These are phyloP conservation scores for Themeda triandra DNA, from an alignment of 176 grass and related monocot species.

Conservation along the genomic window DNA sequence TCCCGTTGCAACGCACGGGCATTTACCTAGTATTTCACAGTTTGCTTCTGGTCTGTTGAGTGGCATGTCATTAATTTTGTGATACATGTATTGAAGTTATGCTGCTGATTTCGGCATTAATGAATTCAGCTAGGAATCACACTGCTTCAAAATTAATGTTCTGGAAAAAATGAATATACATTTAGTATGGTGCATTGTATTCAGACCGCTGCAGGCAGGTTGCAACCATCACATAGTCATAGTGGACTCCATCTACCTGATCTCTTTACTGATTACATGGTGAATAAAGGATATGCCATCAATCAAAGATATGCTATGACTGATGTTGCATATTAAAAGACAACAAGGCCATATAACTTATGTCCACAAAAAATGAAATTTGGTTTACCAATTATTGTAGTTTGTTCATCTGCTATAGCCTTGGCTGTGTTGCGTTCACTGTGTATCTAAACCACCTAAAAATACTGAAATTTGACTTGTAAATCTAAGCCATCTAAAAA, in stretches of 20 bases:
- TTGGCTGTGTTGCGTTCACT: neutral
- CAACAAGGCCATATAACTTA: neutral
- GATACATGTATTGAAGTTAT: too few relatives aligned
- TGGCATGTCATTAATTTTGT: too few relatives aligned
- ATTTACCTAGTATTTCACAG: too few relatives aligned
- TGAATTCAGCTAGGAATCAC: too few relatives aligned
- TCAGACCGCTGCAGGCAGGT: neutral
- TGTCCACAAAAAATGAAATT: neutral
- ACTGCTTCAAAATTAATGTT: too few relatives aligned
- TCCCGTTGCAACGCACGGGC: too few relatives aligned
- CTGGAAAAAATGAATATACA: too few relatives aligned
- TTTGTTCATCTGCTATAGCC: neutral
- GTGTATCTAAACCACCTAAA: neutral
- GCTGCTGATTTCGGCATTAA: too few relatives aligned
- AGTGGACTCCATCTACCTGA: neutral
- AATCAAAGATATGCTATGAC: neutral
- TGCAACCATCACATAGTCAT: neutral
- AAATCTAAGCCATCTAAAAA: neutral
- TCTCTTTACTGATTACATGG: neutral
- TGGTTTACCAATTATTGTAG: neutral
- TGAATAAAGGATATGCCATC: neutral
- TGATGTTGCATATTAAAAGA: neutral
- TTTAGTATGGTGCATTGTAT: too few relatives aligned
- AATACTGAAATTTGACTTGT: neutral
- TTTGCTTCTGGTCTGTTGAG: too few relatives aligned